phyloP scores from a whole-genome alignment of 2,329 filamentous ascomycete genomes.

The Cladosporium sp. region DNA sequence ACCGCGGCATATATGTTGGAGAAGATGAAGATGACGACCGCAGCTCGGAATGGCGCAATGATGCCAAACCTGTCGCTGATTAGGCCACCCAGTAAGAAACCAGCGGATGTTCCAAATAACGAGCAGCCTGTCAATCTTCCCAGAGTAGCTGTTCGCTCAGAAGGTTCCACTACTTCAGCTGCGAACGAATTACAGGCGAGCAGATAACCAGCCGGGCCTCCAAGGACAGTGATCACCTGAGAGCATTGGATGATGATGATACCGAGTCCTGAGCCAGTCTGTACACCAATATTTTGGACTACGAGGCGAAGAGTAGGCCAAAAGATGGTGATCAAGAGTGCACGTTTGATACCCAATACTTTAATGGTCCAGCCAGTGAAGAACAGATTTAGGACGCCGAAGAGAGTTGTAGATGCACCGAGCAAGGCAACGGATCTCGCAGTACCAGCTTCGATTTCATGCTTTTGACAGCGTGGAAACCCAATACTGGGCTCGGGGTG shows the following conservation, averaged over 20 bases:
- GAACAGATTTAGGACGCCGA: constrained; percentile 63
- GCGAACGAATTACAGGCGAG: constrained; percentile 65
- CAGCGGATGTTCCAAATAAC: constrained; percentile 62
- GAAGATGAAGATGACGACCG: constrained; percentile 52
- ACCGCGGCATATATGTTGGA: constrained; percentile 39
- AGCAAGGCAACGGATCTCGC: constrained; percentile 61
- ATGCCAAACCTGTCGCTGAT: constrained; percentile 61
- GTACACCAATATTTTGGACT: constrained; percentile 61
- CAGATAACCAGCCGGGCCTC: constrained; percentile 65
- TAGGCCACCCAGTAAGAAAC: constrained; percentile 60
- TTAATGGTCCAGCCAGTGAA: constrained; percentile 64
- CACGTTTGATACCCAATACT: constrained; percentile 57
- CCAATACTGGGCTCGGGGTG: constrained; percentile 48
- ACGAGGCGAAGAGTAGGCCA: constrained; percentile 60
- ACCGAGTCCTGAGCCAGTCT: constrained; percentile 56
- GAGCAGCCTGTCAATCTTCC: constrained; percentile 62
- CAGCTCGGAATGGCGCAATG: constrained; percentile 59
- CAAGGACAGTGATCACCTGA: constrained; percentile 63
- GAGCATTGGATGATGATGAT: constrained; percentile 64
- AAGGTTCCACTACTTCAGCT: constrained; percentile 58
- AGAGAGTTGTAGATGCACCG: constrained; percentile 63
- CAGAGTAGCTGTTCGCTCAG: constrained; percentile 58
- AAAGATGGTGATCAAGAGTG: constrained; percentile 59
- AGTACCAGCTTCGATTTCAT: constrained; percentile 60
- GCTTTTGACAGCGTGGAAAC: constrained; percentile 48